Evolutionary conservation across 345 rosid genomes (phyloP), one percentile per base, ranked within the genome.

Genomic region (Mangifera indica): DNA sequence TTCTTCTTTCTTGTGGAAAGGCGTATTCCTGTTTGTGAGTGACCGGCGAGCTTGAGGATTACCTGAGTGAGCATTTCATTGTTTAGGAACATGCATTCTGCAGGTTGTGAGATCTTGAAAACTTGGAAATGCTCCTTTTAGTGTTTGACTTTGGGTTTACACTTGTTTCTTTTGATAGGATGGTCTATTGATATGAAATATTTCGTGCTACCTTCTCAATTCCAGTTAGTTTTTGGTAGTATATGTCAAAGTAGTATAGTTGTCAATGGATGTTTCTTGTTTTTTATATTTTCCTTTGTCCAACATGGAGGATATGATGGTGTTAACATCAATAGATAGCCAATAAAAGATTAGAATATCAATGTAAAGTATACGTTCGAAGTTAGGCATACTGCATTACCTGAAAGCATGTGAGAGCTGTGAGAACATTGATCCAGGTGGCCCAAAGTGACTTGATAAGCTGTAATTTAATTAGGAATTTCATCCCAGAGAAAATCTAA

Each of bases 351-450:
- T 44, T 21, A 48, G 49, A 10, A 10, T 9, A 21, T 44, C 20
- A 62, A 11, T 62, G 74, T 29, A 45, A 32, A 63, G 44, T 26
- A 45, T 22, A 60, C 63, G n/a, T n/a, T n/a, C n/a, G n/a, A n/a
- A 64, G 21, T 32, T 25, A 18, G 67, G 44, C 37, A 34, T 52
- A 46, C 20, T 26, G 29, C 26, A 32, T 51, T 32, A 44, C 26
- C 11, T 42, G 52, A 44, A 58, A 55, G 21, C n/a, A n/a, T n/a
- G n/a, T n/a, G n/a, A n/a, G n/a, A 18, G 52, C 21, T 18, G 7
- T 15, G 21, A 26, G 42, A 46, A 40, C 22, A 15, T 40, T 44
- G 32, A 54, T 37, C 22, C 56, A 21, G 32, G 46, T 7, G 10
- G 21, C 24, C 13, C 13, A 25, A 51, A 53, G 15, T 46, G 15